These are phyloP conservation scores for Spergularia bocconei DNA, from an alignment of 148 eudicot species.

Conservation along the genomic window DNA sequence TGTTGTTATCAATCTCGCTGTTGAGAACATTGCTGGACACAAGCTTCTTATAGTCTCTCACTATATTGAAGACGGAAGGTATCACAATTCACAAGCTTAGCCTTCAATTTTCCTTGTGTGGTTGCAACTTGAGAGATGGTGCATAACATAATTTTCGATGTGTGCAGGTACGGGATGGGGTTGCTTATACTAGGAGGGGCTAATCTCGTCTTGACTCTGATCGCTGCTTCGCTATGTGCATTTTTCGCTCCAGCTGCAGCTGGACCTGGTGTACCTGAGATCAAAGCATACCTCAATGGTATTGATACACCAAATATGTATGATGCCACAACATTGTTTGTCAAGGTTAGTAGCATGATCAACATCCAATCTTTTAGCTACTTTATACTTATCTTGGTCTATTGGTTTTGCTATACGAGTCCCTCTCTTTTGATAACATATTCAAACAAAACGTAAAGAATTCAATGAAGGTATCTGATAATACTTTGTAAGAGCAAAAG, in stretches of 20 bases:
- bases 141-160: constrained; percentile 9
- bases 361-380: too few relatives aligned
- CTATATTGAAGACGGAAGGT: constrained; percentile 31
- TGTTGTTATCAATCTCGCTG: constrained; percentile 37
- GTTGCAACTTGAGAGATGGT: not conserved
- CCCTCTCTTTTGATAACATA: too few relatives aligned
- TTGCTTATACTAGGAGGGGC: constrained; percentile 45
- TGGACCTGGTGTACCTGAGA: constrained; percentile 91
- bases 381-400: too few relatives aligned
- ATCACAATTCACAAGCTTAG: not conserved
- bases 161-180: constrained; percentile 66
- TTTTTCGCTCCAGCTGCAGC: constrained; percentile 87
- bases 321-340: constrained; percentile 72
- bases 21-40: constrained; percentile 45
- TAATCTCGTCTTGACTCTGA: constrained; percentile 59
- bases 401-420: not conserved
- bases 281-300: constrained; percentile 87
- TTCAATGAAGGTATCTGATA: not conserved
- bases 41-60: constrained; percentile 36
- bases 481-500: not conserved
- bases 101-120: not conserved
- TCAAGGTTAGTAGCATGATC: constrained; percentile 49
- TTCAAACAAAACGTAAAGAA: too few relatives aligned
- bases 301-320: constrained; percentile 86
- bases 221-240: constrained; percentile 61